Evolutionary conservation across 306 rosid species (phyloP).

Genomic region (Glycine soja): DNA sequence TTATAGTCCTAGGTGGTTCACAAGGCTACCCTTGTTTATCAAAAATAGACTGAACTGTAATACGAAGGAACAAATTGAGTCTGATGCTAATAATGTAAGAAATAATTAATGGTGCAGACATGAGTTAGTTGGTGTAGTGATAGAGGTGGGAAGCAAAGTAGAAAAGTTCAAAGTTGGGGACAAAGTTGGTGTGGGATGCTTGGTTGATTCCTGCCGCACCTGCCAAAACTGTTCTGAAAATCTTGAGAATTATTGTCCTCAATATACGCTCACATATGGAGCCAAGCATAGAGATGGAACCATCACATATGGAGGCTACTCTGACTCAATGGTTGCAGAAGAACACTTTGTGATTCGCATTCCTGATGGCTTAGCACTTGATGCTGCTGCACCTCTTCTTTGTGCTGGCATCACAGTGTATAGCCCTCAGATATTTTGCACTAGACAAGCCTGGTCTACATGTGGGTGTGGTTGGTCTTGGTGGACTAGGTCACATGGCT

Average conservation of each 20-base stretch:
- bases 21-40: not conserved
- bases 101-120: slow-evolving; percentile 44
- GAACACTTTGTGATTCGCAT: slow-evolving; percentile 56
- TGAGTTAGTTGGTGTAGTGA: slow-evolving; percentile 60
- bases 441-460: slow-evolving; percentile 55
- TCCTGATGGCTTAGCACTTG: slow-evolving; percentile 57
- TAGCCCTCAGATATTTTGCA: slow-evolving; percentile 59
- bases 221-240: slow-evolving; percentile 52
- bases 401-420: slow-evolving; percentile 70
- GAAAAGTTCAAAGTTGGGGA: slow-evolving; percentile 59
- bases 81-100: not conserved
- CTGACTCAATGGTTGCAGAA: slow-evolving; percentile 56
- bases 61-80: not conserved
- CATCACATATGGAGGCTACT: slow-evolving; percentile 60
- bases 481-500: slow-evolving; percentile 67
- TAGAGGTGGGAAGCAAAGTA: slow-evolving; percentile 63
- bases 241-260: slow-evolving; percentile 61
- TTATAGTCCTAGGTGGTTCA: not conserved
- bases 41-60: not conserved
- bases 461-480: slow-evolving; percentile 67
- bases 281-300: slow-evolving; percentile 53
- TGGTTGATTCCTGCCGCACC: slow-evolving; percentile 56
- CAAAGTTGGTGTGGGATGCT: slow-evolving; percentile 61
- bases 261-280: slow-evolving; percentile 42
- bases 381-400: slow-evolving; percentile 64